Conservation (phyloP, 1,284 basidiomycete genomes). For the Apiotrichum siamense region DNA sequence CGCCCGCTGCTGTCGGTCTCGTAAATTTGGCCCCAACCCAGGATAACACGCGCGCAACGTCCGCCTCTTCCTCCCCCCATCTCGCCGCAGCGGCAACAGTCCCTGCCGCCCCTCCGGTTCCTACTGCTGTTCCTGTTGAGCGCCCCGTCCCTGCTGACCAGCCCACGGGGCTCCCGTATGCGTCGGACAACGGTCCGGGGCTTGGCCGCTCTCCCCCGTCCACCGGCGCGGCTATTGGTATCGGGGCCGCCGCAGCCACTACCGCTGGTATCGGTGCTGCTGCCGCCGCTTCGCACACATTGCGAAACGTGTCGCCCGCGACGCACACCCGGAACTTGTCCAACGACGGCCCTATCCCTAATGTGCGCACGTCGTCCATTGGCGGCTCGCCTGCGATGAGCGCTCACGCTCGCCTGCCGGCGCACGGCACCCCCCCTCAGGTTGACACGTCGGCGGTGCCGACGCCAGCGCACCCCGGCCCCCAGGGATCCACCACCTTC, state of each 20-base stretch:
- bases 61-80: no score
- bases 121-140: no score
- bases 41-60: no score
- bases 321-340: constrained; percentile 1
- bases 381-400: neutral
- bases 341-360: neutral
- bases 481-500: neutral
- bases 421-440: neutral
- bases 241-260: neutral
- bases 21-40: no score
- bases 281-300: neutral
- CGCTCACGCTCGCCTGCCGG: neutral
- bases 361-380: neutral
- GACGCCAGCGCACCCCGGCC: no score
- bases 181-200: no score
- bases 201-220: no score
- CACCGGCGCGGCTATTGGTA: neutral
- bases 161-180: no score
- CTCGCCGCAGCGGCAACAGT: no score
- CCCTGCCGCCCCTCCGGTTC: no score
- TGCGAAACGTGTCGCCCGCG: neutral
- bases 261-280: neutral
- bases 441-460: neutral
- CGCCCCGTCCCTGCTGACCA: no score
- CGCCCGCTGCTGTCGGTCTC: neutral